Conservation (phyloP, 768 basidiomycete genomes). For the Albatrellus ellisii region DNA sequence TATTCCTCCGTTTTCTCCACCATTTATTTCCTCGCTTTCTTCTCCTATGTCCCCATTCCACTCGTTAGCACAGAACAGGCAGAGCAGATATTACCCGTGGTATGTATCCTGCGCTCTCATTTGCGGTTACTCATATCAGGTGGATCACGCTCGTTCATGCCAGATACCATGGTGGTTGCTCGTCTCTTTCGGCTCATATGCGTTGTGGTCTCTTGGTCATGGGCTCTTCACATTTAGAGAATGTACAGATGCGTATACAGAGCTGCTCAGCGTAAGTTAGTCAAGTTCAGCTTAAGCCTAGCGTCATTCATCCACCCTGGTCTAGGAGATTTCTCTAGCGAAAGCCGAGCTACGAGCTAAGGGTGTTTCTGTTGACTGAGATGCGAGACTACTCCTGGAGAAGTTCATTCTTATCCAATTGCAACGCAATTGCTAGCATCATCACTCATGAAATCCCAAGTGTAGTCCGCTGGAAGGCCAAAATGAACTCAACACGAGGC, state of each 20-base stretch:
- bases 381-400: background rate
- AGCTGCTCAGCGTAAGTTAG: conserved; percentile 43
- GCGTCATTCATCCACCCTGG: background rate
- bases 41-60: conserved; percentile 41
- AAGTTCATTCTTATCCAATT: background rate
- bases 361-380: conserved; percentile 13
- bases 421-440: background rate
- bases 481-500: too few relatives aligned
- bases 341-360: conserved; percentile 12
- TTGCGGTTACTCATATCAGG: background rate
- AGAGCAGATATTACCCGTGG: conserved; percentile 44
- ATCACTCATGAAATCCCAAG: conserved; percentile 7
- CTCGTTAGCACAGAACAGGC: conserved; percentile 33
- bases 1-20: conserved; percentile 28
- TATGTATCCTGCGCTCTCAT: conserved; percentile 21
- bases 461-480: conserved; percentile 8
- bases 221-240: conserved; percentile 64
- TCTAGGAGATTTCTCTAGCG: conserved; percentile 13
- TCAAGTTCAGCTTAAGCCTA: background rate
- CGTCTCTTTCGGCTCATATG: conserved; percentile 69
- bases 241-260: conserved; percentile 68
- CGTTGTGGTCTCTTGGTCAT: conserved; percentile 64
- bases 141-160: conserved; percentile 1
- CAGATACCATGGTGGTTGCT: conserved; percentile 82
- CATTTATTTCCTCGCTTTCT: conserved; percentile 44